Base-by-base conservation (phyloP, 1,284 basidiomycete species). In the Papiliotrema flavescens region DNA sequence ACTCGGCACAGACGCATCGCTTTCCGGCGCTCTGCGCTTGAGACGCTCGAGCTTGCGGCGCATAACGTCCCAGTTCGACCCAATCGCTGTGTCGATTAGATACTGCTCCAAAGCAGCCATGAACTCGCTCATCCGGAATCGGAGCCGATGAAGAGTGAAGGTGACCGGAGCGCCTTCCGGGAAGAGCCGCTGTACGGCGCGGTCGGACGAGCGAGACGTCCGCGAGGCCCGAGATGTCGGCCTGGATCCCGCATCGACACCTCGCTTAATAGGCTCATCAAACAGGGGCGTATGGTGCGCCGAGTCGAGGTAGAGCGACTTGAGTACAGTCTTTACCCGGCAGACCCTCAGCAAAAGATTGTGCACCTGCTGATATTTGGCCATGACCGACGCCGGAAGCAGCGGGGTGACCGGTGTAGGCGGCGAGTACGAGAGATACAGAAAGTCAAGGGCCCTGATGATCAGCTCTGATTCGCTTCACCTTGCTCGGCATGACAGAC, bases 351-450 rank as follows among this genome's bases (percentile, higher is more conserved):
- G 77, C 35, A 90, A 80, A 62, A 91, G 84, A 0, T 86, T 81
- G 69, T 91, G 90, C 53, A 91, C 78, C 26, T 85, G 78, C 63
- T 91, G 88, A 67, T 92, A 93, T 71, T 91, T 92, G n/a, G 82
- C 84, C 36, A 91, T 75, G 36, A 88, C 81, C 1, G 82, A 79
- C 0, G 81, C 76, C 0, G 88, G 84, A 34, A 94, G 85, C 8
- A 93, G 69, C 9, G 85, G 79, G 45, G 84, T 82, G 37, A 93
- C 76, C 0, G 88, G 82, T 22, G 80, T 79, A 1, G 89, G 88
- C 14, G 89, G 85, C 60, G 86, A 86, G 73, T 93, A 94, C 57
- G 89, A 84, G 77, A 93, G 84, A 67, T 89, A 89, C 17, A 94
- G 74, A 64, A 92, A 94, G 73, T 93, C 90, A 39, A 93, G 74